Evolutionary conservation across 176 grass and related monocot species (phyloP), one percentile per base, ranked within the genome.

Genomic region (Oryza meridionalis): DNA sequence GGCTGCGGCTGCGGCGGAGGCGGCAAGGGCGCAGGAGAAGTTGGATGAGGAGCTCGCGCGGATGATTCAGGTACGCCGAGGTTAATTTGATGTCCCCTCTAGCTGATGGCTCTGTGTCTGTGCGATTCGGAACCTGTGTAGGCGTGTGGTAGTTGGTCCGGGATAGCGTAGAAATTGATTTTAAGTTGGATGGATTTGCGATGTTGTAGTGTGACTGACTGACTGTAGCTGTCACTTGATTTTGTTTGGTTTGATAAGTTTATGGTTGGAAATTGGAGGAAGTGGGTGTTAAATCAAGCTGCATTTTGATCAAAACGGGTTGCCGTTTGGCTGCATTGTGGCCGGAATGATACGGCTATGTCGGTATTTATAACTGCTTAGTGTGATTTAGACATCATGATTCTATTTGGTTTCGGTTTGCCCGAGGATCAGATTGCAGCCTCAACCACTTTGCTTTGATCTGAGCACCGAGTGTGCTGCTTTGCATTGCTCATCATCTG

Each of bases 21-120:
- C 67, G 40, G 68, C 67, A 7, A 82, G 17, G 53, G 86, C 86
- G 40, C 87, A 89, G 32, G 89, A 92, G 68, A 87, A 77, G 63
- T 94, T 89, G 26, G 91, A 92, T 74, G 90, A 99, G 77, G 91
- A 96, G 81, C 69, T 99, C 44, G 91, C 96, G 55, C 86, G 88
- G 58, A 76, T 87, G 85, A 86, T 92, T 78, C 93, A 96, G 93
- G 96, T 95, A 77, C 22, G 24, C 0, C 35, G 2, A 72, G 1
- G 25, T 72, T 77, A 66, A 11, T 37, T 82, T 42, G 16, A 45
- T 68, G 42, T 17, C n/a, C 66, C 58, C 17, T 27, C 53, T 68
- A 53, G 10, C 25, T 37, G 72, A 77, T 49, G 25, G 49, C 29
- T 21, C 55, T 38, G 12, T 72, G 32, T 21, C 55, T 38, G 9